Evolutionary conservation across 768 basidiomycete species (phyloP), one percentile per base, ranked within the genome.

Genomic region (Collybia sordida): DNA sequence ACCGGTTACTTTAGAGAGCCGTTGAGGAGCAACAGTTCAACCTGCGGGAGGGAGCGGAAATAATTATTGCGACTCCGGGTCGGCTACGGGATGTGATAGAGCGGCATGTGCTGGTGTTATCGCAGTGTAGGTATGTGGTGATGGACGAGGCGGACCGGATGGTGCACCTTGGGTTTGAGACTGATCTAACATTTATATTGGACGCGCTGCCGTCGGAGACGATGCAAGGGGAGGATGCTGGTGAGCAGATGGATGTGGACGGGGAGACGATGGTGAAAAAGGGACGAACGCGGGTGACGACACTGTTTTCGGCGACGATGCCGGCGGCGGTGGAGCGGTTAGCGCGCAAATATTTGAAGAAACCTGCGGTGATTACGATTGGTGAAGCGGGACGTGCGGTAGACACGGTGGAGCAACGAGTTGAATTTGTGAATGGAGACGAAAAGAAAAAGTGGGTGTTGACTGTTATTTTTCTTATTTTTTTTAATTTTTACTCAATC

Each of bases 101-200:
- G 71, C 85, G 94, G 18, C 91, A 90, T 66, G 93, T 98, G 40
- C 78, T 99, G 37, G 97, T 99, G 17, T 80, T 99, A 38, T 89
- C 90, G 6, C 97, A 99, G 68, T 98, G 97, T 68, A 92, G 93
- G 2, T 98, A 99, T 63, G 87, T 99, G 51, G 96, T 99, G 57
- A 97, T 99, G 97, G 97, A 99, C 66, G 97, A 99, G 76, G 97
- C 97, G 14, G 97, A 99, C 67, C 83, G 97, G 45, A 98, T 99
- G 97, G 95, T 99, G 53, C 86, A 95, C 62, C 84, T 98, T 24
- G 97, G 97, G 14, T 99, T 99, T 65, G 97, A 99, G 68, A 82
- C 80, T 14, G 95, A 97, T 65, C 72, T 99, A 40, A 93, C 89
- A 21, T 97, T 92, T 67, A 98, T 99, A 60, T 72, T 99, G 53